Evolutionary conservation across 2,329 filamentous ascomycete species (phyloP).

Genomic region (Trichoderma arundinaceum): DNA sequence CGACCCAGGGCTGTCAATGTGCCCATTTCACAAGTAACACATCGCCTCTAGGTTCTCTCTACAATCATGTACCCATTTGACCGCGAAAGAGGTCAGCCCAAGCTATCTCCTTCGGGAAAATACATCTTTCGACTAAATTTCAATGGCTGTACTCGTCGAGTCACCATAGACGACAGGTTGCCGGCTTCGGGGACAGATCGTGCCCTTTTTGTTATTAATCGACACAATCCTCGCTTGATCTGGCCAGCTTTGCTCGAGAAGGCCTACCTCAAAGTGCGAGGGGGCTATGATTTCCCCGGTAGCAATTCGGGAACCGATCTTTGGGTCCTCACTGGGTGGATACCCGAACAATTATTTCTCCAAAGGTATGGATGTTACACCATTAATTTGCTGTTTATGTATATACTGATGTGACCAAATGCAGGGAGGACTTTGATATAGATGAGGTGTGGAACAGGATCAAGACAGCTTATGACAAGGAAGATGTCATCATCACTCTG

Average conservation of each 20-base stretch:
- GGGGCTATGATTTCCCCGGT: slow-evolving; percentile 96
- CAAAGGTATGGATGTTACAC: slow-evolving; percentile 60
- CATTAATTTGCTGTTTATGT: not conserved
- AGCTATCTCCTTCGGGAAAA: slow-evolving; percentile 77
- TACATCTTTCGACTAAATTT: slow-evolving; percentile 94
- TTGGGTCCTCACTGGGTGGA: slow-evolving; percentile 93
- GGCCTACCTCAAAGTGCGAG: slow-evolving; percentile 92
- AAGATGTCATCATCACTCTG: slow-evolving; percentile 85
- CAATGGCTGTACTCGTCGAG: slow-evolving; percentile 88
- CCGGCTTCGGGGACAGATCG: slow-evolving; percentile 77
- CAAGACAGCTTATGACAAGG: slow-evolving; percentile 72
- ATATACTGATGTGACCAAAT: slow-evolving; percentile 26
- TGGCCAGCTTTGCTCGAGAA: slow-evolving; percentile 97
- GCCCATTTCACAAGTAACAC: not conserved
- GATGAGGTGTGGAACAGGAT: slow-evolving; percentile 80
- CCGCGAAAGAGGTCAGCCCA: slow-evolving; percentile 59
- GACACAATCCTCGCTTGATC: slow-evolving; percentile 77
- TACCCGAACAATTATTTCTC: slow-evolving; percentile 92
- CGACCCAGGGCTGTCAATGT: slow-evolving; percentile 13
- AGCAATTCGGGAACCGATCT: slow-evolving; percentile 97
- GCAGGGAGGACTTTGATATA: slow-evolving; percentile 76
- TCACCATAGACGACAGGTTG: slow-evolving; percentile 86
- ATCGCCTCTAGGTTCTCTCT: slow-evolving; percentile 63
- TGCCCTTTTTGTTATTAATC: slow-evolving; percentile 85
- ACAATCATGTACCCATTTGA: slow-evolving; percentile 80